phyloP scores from a whole-genome alignment of 495 filamentous ascomycete genomes.

The Podospora conica region DNA sequence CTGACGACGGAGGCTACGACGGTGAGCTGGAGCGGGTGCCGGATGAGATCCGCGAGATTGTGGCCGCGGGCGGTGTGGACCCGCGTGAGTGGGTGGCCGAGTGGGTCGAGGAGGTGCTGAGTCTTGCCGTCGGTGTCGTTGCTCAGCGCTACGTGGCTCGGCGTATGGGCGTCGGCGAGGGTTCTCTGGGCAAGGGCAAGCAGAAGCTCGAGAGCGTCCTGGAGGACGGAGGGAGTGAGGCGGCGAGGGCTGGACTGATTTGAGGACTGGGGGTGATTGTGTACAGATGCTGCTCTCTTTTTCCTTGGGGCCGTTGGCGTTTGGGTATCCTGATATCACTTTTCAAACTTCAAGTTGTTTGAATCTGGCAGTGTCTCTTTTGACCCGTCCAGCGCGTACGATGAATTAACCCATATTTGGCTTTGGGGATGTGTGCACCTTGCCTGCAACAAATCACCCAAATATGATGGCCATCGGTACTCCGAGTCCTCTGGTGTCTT shows the following conservation, averaged over 20 bases:
- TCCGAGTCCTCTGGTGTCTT: no score
- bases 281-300: not conserved
- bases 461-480: no score
- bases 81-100: constrained; percentile 95
- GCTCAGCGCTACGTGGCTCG: constrained; percentile 96
- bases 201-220: constrained; percentile 63
- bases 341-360: not conserved
- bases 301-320: not conserved
- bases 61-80: constrained; percentile 84
- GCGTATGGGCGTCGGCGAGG: constrained; percentile 91
- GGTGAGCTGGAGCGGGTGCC: constrained; percentile 47
- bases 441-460: no score
- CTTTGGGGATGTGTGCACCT: no score
- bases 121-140: constrained; percentile 70
- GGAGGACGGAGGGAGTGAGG: constrained; percentile 73
- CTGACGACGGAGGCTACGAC: constrained; percentile 29
- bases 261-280: constrained; percentile 11
- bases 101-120: constrained; percentile 91
- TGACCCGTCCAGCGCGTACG: not conserved
- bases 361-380: not conserved
- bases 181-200: constrained; percentile 74
- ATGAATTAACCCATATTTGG: not conserved
- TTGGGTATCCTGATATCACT: not conserved
- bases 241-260: constrained; percentile 61
- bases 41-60: constrained; percentile 79